phyloP scores from a whole-genome alignment of 2,329 filamentous ascomycete species.

The Talaromyces verruculosus region DNA sequence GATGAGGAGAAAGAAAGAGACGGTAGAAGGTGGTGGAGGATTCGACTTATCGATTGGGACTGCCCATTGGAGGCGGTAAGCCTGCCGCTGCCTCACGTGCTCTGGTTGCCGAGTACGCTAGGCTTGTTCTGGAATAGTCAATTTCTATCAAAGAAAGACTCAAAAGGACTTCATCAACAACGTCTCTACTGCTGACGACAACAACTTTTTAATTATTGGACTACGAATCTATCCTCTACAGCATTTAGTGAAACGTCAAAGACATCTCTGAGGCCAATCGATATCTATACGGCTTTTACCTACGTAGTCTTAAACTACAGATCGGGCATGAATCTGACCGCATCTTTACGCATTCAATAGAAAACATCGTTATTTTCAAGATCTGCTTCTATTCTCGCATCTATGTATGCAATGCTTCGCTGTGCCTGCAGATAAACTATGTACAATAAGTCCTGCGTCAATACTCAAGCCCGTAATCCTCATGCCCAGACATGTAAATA shows the following conservation, averaged over 20 bases:
- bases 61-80: background rate
- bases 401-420: conserved; percentile 2
- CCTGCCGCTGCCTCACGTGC: conserved; percentile 7
- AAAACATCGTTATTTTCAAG: background rate
- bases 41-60: background rate
- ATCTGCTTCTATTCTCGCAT: background rate
- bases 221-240: background rate
- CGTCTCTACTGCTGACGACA: background rate
- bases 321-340: background rate
- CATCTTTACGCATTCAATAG: background rate
- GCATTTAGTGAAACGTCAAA: background rate
- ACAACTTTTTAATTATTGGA: background rate
- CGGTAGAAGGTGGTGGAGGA: background rate
- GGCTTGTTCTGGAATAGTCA: background rate
- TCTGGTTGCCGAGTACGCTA: background rate
- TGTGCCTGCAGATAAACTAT: background rate
- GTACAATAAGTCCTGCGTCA: background rate
- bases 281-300: background rate
- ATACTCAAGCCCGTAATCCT: background rate
- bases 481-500: background rate
- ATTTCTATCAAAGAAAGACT: background rate
- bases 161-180: background rate
- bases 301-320: background rate
- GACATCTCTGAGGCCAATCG: background rate
- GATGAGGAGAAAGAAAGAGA: background rate